Evolutionary conservation across 768 basidiomycete species (phyloP), one percentile per base, ranked within the genome.

Genomic region (Russula brevipes): DNA sequence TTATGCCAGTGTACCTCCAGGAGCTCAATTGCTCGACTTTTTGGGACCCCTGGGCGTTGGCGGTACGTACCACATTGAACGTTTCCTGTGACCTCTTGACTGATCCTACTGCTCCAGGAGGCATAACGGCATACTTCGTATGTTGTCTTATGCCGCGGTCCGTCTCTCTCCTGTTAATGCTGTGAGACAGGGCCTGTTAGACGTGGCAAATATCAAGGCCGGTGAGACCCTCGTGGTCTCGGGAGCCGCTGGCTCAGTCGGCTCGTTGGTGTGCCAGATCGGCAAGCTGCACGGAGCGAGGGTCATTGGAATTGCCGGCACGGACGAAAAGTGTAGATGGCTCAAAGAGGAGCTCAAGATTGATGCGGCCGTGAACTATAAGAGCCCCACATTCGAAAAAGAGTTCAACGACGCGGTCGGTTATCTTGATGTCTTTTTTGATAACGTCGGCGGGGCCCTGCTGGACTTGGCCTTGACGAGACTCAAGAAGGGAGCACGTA

Each of bases 191-290:
- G 94, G 95, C 9, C 78, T 98, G 35, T 79, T 85, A 72, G 89
- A 92, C 54, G 79, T 96, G 51, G 92, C 87, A 16, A 74, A 89
- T 63, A 73, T 95, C 69, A 89, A 95, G 72, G 73, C 85, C 0
- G 93, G 94, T 12, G 94, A 98, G 64, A 90, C 83, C 0, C 82
- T 96, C 54, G 81, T 98, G 30, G 88, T 88, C 11, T 91, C 91
- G 0, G 95, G 93, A 19, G 95, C 95, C 2, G 95, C 96, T 9
- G 95, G 94, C 10, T 86, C 94, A 1, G 90, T 91, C 10, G 92
- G 94, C n/a, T 82, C 85, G 10, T 73, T 91, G 60, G 89, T 79
- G 12, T 94, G 92, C 74, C 93, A 94, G 68, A 79, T 94, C 19
- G 93, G 89, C 51, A 92, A 91, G 73, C 79, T 83, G 35, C 76